A percentile compares a stretch with the other conserved stretches of the same genome.
phyloP scores from a whole-genome alignment of 306 rosid species.

The Cucumis hystrix region DNA sequence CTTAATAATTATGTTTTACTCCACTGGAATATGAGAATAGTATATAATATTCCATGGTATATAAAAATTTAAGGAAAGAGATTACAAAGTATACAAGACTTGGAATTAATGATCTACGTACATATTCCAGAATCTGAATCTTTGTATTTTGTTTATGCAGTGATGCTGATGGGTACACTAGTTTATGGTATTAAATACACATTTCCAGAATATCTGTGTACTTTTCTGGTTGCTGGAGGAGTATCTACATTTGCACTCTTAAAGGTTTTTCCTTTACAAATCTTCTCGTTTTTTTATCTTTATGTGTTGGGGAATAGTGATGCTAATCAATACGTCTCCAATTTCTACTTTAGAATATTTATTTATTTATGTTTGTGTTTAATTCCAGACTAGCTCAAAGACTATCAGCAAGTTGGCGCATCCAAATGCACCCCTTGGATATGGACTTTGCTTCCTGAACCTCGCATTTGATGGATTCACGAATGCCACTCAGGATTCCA shows the following conservation, averaged over 20 bases:
- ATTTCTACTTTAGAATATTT: neutral
- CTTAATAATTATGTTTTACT: neutral
- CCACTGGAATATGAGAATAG: neutral
- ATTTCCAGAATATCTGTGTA: slow-evolving; percentile 67
- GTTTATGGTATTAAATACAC: slow-evolving; percentile 72
- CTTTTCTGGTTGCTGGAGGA: slow-evolving; percentile 97
- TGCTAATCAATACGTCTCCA: neutral
- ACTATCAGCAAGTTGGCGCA: slow-evolving; percentile 80
- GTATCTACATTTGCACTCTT: slow-evolving; percentile 82
- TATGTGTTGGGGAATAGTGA: neutral
- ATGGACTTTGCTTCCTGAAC: slow-evolving; percentile 84
- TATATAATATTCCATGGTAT: neutral
- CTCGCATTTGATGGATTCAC: slow-evolving; percentile 99
- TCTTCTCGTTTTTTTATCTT: neutral
- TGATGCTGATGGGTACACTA: slow-evolving; percentile 91
- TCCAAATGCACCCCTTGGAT: slow-evolving; percentile 97
- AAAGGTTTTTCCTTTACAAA: slow-evolving; percentile 34
- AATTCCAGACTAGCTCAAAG: slow-evolving; percentile 82
- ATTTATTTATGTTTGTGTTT: slow-evolving; percentile 10
- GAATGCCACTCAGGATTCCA: slow-evolving; percentile 98
- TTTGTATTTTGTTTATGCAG: slow-evolving; percentile 33
- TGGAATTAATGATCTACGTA: neutral
- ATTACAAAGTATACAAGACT: neutral
- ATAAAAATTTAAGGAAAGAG: neutral
- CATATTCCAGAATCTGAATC: neutral